Base-by-base conservation (phyloP, 1,139 yeast species). In the Taphrina pruni region DNA sequence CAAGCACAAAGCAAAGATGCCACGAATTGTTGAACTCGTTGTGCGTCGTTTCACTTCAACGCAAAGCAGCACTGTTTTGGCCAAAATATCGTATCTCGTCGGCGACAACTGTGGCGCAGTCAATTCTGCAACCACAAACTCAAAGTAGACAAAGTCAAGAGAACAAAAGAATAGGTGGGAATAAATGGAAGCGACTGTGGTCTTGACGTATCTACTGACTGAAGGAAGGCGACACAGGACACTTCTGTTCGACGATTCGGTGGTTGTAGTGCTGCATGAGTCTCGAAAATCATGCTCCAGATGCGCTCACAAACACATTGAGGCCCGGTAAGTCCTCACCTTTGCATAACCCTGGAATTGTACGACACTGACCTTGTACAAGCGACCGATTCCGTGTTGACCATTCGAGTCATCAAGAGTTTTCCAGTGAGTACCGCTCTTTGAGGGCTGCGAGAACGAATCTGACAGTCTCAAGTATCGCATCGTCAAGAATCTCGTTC, bases 341-440 rank as follows among this genome's bases (percentile, higher is more conserved):
- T 2, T 12, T 11, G 26, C 35, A 26, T 4, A 1, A 17, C 14
- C 4, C 43, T 6, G 1, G 36, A 32, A 20, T 1, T 12, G 12
- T 38, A 56, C 9, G 12, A 26, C 1, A 20, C 50, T 56, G 60
- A 56, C 60, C n/a, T 1, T 32, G 1, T 17, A 21, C 32, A n/a
- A 68, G 73, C 78, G 84, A 45, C 84, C 88, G 8, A 86, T 85
- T 88, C 97, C 0, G 85, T 91, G 21, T 78, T 94, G 60, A 94
- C 99, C 0, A 83, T 95, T 11, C 85, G 99, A 67, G 86, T 94
- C 39, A 85, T 94, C 76, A 93, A 93, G 77, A 91, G 97, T 0
- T 94, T 94, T 77, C 95, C 96, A 20, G 62, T 58, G 14, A 20
- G 62, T 21, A 1, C 1, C 26, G 45, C 35, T 2, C 0, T 5